Percentiles rank a stretch among this genome's conserved stretches.
phyloP scores from a whole-genome alignment of 2,329 filamentous ascomycete species.

The Chlorencoelia australis region DNA sequence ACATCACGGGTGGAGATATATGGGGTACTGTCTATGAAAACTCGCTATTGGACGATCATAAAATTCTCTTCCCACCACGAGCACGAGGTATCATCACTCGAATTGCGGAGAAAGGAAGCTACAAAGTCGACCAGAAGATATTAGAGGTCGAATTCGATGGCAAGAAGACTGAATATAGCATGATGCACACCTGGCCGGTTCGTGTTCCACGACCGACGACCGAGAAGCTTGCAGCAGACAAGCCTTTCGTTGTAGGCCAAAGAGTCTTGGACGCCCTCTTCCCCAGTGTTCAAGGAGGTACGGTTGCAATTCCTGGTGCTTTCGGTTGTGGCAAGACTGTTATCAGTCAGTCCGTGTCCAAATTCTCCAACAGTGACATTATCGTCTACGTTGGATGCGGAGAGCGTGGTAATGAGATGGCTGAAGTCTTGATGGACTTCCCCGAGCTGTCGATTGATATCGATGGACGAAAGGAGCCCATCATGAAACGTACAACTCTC shows the following conservation, averaged over 20 bases:
- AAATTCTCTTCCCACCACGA: constrained; percentile 82
- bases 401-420: constrained; percentile 98
- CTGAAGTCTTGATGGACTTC: constrained; percentile 99
- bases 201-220: constrained; percentile 86
- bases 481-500: constrained; percentile 98
- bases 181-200: constrained; percentile 99
- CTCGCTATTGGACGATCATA: constrained; percentile 87
- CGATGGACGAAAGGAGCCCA: constrained; percentile 89
- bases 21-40: constrained; percentile 96
- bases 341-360: constrained; percentile 96
- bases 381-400: constrained; percentile 92
- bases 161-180: constrained; percentile 84
- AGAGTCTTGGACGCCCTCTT: constrained; percentile 93
- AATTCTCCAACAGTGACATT: constrained; percentile 99
- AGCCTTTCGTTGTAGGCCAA: constrained; percentile 93
- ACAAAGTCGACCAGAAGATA: constrained; percentile 89
- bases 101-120: constrained; percentile 81
- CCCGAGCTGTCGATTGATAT: constrained; percentile 93
- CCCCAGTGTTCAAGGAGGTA: constrained; percentile 92
- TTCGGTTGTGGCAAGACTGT: constrained; percentile 99
- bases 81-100: constrained; percentile 86
- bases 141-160: constrained; percentile 96
- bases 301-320: constrained; percentile 93
- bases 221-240: constrained; percentile 82
- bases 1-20: constrained; percentile 91